Percentiles rank a stretch among this genome's conserved stretches.
These are phyloP conservation scores for Phytophthora pini DNA, from an alignment of 352 stramenopile species.

Conservation along the genomic window DNA sequence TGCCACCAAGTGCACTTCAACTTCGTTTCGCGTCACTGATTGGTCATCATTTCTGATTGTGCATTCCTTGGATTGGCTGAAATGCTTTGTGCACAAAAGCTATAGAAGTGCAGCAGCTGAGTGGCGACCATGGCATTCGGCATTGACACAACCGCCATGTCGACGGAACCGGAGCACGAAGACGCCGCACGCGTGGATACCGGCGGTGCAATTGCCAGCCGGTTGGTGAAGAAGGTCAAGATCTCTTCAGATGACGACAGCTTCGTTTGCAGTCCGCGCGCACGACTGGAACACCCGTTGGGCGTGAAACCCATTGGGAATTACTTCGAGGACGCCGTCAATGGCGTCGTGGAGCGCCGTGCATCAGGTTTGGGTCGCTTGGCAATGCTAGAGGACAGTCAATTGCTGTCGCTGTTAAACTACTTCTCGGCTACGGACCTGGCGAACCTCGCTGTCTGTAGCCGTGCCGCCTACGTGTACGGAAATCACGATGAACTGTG, in stretches of 20 bases:
- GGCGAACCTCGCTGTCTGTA: constrained; percentile 48
- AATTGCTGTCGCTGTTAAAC: constrained; percentile 70
- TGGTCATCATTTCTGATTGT: neutral
- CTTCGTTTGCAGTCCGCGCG: neutral
- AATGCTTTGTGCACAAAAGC: constrained; percentile 6
- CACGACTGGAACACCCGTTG: constrained; percentile 67
- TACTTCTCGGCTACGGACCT: constrained; percentile 65
- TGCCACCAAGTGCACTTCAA: constrained; percentile 10
- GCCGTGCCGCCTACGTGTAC: constrained; percentile 76
- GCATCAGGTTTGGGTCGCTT: constrained; percentile 61
- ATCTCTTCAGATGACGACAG: constrained; percentile 14
- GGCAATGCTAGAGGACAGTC: constrained; percentile 59
- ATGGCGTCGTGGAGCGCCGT: constrained; percentile 72
- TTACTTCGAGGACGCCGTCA: constrained; percentile 67
- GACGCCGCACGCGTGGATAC: constrained; percentile 9
- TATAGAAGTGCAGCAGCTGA: constrained; percentile 40
- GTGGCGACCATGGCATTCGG: constrained; percentile 27
- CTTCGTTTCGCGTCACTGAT: neutral
- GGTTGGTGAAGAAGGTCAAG: constrained; percentile 42
- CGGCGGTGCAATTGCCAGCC: constrained; percentile 23
- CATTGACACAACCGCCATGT: constrained; percentile 19
- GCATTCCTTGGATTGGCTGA: constrained; percentile 11
- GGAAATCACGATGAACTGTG: constrained; percentile 84
- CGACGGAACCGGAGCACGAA: constrained; percentile 23
- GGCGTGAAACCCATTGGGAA: constrained; percentile 88